These are phyloP conservation scores for Hydnomerulius pinastri DNA, from an alignment of 768 basidiomycete species.

Conservation along the genomic window DNA sequence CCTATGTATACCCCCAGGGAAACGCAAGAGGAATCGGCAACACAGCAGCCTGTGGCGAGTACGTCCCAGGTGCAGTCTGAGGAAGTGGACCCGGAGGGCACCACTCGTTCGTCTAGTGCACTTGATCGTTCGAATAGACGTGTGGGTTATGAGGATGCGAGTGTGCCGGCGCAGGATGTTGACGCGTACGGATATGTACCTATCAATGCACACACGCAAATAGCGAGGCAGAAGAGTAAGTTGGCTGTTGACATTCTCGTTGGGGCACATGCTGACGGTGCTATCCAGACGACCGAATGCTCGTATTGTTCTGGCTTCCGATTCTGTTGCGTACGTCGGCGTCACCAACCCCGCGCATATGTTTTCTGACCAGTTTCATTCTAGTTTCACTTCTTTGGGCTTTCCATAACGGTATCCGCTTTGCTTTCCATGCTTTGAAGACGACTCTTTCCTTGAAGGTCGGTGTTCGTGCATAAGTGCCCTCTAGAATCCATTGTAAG, in stretches of 20 bases:
- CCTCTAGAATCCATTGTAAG: constrained; percentile 5
- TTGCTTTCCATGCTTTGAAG: constrained; percentile 51
- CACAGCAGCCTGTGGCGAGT: constrained; percentile 2
- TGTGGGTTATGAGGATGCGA: constrained; percentile 48
- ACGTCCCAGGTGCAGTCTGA: not conserved
- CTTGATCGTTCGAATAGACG: constrained; percentile 39
- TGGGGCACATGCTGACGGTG: constrained; percentile 1
- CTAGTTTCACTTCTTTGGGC: constrained; percentile 66
- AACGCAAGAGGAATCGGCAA: constrained; percentile 17
- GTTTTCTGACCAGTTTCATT: constrained; percentile 8
- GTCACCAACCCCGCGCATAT: not conserved
- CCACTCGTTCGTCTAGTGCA: constrained; percentile 24
- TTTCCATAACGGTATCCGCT: constrained; percentile 53
- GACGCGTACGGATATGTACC: constrained; percentile 70
- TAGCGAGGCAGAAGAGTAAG: constrained; percentile 69
- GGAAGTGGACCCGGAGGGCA: constrained; percentile 10
- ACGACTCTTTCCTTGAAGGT: constrained; percentile 48
- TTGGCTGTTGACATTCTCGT: not conserved
- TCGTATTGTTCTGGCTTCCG: constrained; percentile 83
- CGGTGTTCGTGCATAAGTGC: constrained; percentile 35
- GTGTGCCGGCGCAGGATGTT: constrained; percentile 66
- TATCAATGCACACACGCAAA: constrained; percentile 39
- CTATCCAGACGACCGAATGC: constrained; percentile 76
- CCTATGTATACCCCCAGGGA: constrained; percentile 73
- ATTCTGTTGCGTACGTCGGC: constrained; percentile 72